Base-by-base conservation (phyloP, 192 early-diverging fungal species). In the Gonapodya sp. region DNA sequence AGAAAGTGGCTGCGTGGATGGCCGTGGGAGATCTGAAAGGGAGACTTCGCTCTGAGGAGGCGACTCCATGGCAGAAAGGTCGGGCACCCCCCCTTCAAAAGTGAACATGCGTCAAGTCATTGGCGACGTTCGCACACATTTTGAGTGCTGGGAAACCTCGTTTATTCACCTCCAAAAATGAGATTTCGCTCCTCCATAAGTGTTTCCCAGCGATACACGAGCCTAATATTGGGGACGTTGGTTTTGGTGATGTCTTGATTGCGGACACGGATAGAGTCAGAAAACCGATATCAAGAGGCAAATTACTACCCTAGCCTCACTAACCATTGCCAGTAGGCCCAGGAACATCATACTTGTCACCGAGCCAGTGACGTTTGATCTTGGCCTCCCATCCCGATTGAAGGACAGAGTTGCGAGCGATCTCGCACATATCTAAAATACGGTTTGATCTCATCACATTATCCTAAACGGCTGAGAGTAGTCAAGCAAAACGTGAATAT, bases 341-440 rank as follows among this genome's bases (percentile, higher is more conserved):
- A 1, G 95, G 92, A 46, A 91, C 82, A 79, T 90, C 82, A 87
- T 93, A 97, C 18, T 87, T 82, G 16, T 91, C 86, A 24, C 97
- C 97, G 1, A 98, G 85, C 95, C 96, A 98, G 79, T 94, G 94
- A 35, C 92, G 90, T 89, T 97, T 98, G 82, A 96, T 86, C 78
- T 90, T 86, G 73, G 91, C 88, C 82, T 98, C 96, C 87, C 93
- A 98, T 0, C 96, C 96, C 86, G 92, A 93, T 83, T 97, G 96
- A 2, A 94, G 83, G 0, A 94, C 93, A 36, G 93, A 95, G 86
- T 97, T 96, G 78, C 95, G 89, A 0, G 96, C 94, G 79, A 98
- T 88, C 84, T 98, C 96, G 84, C 96, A 96, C 95, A 97, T 96
- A 82, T 98, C 96, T 77, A 33, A 31, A 14, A 16, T 32, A 16